Conservation (phyloP, 257 asterid genomes). For the Pogostemon cablin region DNA sequence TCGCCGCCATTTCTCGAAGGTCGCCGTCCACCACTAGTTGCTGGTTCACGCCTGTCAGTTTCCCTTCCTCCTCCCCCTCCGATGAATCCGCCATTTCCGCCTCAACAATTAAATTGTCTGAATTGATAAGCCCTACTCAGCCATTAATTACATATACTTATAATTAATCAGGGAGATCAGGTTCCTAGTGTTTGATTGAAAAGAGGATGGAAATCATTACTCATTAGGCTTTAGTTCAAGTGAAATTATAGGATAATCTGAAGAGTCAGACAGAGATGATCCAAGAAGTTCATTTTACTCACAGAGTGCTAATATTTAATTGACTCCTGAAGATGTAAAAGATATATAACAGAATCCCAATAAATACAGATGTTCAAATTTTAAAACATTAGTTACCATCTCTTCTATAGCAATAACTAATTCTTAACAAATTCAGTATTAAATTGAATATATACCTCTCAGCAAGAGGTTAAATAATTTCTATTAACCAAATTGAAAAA, state of each 20-base stretch:
- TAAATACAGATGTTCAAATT: neutral
- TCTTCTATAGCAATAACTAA: neutral
- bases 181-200: neutral
- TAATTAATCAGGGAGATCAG: neutral
- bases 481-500: neutral
- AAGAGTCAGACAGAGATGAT: neutral
- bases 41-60: conserved; percentile 68
- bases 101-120: conserved; percentile 8
- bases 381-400: neutral
- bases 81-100: conserved; percentile 76
- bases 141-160: neutral
- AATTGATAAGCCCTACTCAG: conserved; percentile 25
- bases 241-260: no score
- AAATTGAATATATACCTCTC: neutral
- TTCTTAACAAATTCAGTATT: neutral
- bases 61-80: conserved; percentile 93
- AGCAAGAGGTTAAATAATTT: neutral
- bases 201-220: neutral
- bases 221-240: no score
- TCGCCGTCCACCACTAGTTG: conserved; percentile 73
- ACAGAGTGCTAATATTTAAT: neutral
- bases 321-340: neutral
- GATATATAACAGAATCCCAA: conserved; percentile 12
- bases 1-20: conserved; percentile 89
- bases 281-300: neutral